phyloP scores from a whole-genome alignment of 176 grass and related monocot species.

The Cenchrus fungigraminus region DNA sequence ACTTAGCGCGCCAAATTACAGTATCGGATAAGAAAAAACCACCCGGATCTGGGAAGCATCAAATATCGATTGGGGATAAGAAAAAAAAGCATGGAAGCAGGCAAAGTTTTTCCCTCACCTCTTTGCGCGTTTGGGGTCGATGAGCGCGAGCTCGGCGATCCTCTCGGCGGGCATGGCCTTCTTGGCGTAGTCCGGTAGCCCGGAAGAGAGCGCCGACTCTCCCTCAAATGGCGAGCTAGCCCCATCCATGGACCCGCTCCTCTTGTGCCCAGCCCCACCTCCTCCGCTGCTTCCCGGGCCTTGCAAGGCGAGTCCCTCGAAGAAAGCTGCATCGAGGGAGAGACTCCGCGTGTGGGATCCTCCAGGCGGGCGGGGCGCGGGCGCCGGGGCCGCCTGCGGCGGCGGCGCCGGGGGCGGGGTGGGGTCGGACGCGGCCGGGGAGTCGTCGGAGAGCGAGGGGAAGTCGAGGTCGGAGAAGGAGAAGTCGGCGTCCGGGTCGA shows the following conservation, averaged over 20 bases:
- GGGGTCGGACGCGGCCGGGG: conserved; percentile 52
- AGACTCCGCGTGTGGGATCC: conserved; percentile 73
- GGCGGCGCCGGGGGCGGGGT: conserved; percentile 32
- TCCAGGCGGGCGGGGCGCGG: conserved; percentile 32
- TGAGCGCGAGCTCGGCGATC: conserved; percentile 82
- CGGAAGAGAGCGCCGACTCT: conserved; percentile 57
- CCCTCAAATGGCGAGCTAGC: conserved; percentile 66
- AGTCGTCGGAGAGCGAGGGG: conserved; percentile 87
- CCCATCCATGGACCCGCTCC: conserved; percentile 90
- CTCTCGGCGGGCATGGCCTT: conserved; percentile 80
- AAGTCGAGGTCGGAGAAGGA: conserved; percentile 93
- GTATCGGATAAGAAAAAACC: neutral
- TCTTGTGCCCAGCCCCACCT: conserved; percentile 51
- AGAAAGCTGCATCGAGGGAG: conserved; percentile 88
- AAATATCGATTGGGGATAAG: neutral
- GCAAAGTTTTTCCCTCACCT: conserved; percentile 42
- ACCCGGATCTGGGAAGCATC: conserved; percentile 24
- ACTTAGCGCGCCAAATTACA: neutral
- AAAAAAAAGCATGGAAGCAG: neutral
- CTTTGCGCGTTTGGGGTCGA: conserved; percentile 97
- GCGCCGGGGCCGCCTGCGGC: neutral
- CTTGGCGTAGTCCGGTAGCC: conserved; percentile 81
- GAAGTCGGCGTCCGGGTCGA: conserved; percentile 86
- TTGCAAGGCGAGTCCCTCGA: conserved; percentile 69
- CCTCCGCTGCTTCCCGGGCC: conserved; percentile 9